Evolutionary conservation across 2,329 filamentous ascomycete species (phyloP).

Genomic region (Arthroderma sp.): DNA sequence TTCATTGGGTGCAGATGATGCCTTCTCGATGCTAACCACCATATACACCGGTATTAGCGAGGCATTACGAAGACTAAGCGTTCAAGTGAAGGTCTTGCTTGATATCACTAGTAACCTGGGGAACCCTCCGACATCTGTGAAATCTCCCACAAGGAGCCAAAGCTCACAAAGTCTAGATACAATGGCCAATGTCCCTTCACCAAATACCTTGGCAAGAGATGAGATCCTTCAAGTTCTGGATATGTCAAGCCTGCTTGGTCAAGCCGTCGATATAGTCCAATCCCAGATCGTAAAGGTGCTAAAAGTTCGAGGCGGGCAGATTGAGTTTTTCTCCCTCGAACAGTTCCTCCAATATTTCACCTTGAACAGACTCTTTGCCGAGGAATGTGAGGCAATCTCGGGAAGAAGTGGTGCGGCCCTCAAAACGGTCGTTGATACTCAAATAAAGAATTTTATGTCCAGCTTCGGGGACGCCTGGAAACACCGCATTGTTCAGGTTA

Average conservation of each 20-base stretch:
- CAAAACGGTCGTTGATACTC: constrained; percentile 50
- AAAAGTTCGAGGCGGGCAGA: constrained; percentile 52
- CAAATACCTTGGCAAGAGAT: constrained; percentile 36
- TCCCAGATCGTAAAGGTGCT: constrained; percentile 52
- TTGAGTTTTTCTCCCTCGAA: constrained; percentile 41
- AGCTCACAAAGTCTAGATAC: constrained; percentile 32
- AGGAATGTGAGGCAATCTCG: constrained; percentile 55
- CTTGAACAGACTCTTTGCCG: constrained; percentile 51
- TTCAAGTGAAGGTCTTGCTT: constrained; percentile 86
- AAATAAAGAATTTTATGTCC: constrained; percentile 51
- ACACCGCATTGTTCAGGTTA: constrained; percentile 44
- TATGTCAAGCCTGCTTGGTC: constrained; percentile 52
- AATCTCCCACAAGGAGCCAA: constrained; percentile 39
- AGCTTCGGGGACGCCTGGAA: constrained; percentile 46
- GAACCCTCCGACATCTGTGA: constrained; percentile 12
- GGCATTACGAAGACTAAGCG: constrained; percentile 69
- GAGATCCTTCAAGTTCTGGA: constrained; percentile 53
- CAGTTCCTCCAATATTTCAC: constrained; percentile 52
- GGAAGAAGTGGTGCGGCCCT: constrained; percentile 48
- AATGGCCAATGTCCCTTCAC: constrained; percentile 21
- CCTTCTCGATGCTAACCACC: constrained; percentile 66
- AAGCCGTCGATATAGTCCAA: constrained; percentile 56
- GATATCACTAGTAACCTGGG: constrained; percentile 61
- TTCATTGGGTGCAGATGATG: constrained; percentile 68
- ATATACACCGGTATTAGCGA: constrained; percentile 85